Percentiles rank a stretch among this genome's conserved stretches.
Evolutionary conservation across 208 protist genomes (phyloP).

Genomic region (Wallacemonas rigidus): DNA sequence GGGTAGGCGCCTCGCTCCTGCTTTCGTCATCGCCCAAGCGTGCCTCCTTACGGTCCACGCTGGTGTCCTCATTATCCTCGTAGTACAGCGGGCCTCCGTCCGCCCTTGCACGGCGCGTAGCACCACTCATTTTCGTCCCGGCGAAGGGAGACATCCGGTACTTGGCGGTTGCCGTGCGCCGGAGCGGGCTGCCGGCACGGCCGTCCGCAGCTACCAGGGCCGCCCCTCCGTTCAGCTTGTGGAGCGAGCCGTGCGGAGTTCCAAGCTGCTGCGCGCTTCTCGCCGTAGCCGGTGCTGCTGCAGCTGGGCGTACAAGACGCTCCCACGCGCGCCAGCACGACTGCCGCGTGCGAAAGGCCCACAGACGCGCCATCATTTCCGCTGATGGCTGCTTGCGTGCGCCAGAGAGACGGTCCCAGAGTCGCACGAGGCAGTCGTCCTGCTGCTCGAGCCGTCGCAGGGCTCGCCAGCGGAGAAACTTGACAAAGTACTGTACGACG

Average conservation of each 20-base stretch:
- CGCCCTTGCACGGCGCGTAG: background rate
- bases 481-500: slow-evolving; percentile 23
- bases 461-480: slow-evolving; percentile 28
- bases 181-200: slow-evolving; percentile 23
- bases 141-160: slow-evolving; percentile 18
- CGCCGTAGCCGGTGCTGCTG: background rate
- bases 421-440: slow-evolving; percentile 17
- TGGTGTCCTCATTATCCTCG: slow-evolving; percentile 1
- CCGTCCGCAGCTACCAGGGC: background rate
- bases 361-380: slow-evolving; percentile 40
- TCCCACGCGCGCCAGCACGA: slow-evolving; percentile 32
- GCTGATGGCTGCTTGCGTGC: slow-evolving; percentile 24
- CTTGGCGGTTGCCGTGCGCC: slow-evolving; percentile 19
- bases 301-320: slow-evolving; percentile 9
- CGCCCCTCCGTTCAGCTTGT: background rate
- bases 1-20: background rate
- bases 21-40: background rate
- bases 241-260: too few relatives aligned
- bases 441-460: slow-evolving; percentile 7
- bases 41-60: background rate
- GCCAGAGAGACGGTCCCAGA: slow-evolving; percentile 6
- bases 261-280: too few relatives aligned
- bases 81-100: background rate
- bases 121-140: slow-evolving; percentile 1
- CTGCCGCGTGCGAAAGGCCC: slow-evolving; percentile 8